Evolutionary conservation across 2,329 filamentous ascomycete genomes (phyloP).

Genomic region (Phaeosphaeria sp.): DNA sequence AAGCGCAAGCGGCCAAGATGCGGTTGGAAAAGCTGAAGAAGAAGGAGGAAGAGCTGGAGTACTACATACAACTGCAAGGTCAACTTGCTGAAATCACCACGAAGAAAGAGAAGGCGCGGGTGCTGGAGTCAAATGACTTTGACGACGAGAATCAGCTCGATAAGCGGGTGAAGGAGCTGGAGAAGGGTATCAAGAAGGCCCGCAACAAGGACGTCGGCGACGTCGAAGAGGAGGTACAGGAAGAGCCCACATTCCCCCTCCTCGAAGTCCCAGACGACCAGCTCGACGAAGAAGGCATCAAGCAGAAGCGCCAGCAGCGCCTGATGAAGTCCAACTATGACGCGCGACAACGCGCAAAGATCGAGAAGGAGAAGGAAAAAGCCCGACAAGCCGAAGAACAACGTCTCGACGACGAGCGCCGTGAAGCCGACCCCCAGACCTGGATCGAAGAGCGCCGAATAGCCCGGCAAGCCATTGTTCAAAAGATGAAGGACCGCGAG

Average conservation of each 20-base stretch:
- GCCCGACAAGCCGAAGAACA: constrained; percentile 83
- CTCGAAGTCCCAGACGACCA: constrained; percentile 90
- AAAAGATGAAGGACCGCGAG: constrained; percentile 92
- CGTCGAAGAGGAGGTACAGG: constrained; percentile 75
- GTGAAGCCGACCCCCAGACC: constrained; percentile 80
- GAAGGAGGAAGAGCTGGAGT: constrained; percentile 94
- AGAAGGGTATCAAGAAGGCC: constrained; percentile 86
- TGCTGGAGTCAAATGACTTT: constrained; percentile 89
- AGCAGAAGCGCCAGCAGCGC: constrained; percentile 90
- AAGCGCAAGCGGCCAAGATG: constrained; percentile 98
- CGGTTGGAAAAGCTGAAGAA: constrained; percentile 91
- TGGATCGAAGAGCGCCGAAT: constrained; percentile 86
- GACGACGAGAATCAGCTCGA: constrained; percentile 90
- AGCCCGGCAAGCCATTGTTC: constrained; percentile 72
- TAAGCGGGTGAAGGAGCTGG: constrained; percentile 83
- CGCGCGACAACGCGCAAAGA: constrained; percentile 89
- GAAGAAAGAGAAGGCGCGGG: constrained; percentile 79
- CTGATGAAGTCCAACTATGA: constrained; percentile 95
- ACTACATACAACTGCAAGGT: constrained; percentile 83
- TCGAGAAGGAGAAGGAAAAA: constrained; percentile 93
- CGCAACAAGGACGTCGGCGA: constrained; percentile 92
- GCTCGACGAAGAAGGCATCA: constrained; percentile 87
- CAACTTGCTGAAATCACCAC: constrained; percentile 76
- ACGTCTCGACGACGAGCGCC: constrained; percentile 79
- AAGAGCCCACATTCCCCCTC: constrained; percentile 84